These are phyloP conservation scores for Claviceps sp. DNA, from an alignment of 2,329 filamentous ascomycete genomes.

Conservation along the genomic window DNA sequence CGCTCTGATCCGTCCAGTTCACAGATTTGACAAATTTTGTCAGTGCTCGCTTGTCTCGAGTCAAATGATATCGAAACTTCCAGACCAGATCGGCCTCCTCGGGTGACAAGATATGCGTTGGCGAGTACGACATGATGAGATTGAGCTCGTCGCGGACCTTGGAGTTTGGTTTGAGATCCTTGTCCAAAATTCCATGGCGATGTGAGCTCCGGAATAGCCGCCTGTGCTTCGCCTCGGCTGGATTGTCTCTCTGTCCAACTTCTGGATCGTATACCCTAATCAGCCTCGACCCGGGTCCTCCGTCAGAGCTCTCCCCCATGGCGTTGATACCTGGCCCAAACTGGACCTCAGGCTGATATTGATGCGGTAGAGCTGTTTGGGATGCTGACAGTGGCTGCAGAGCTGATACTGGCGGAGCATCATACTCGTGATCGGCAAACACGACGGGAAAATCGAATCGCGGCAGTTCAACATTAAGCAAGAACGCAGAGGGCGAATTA, in stretches of 20 bases:
- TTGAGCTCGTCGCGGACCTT: conserved; percentile 93
- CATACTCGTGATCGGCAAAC: conserved; percentile 88
- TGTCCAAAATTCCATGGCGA: conserved; percentile 84
- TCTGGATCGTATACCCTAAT: conserved; percentile 90
- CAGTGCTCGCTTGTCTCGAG: conserved; percentile 78
- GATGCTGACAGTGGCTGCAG: conserved; percentile 45
- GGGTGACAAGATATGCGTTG: conserved; percentile 72
- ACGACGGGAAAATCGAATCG: conserved; percentile 93
- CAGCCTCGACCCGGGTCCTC: conserved; percentile 43
- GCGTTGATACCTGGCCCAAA: conserved; percentile 81
- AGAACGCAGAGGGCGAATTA: conserved; percentile 49
- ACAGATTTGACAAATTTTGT: conserved; percentile 98
- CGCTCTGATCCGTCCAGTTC: conserved; percentile 76
- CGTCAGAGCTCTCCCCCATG: conserved; percentile 36
- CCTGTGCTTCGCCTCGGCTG: conserved; percentile 88
- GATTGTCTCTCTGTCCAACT: conserved; percentile 78
- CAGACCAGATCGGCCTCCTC: conserved; percentile 95
- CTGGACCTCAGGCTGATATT: conserved; percentile 78
- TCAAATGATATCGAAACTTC: conserved; percentile 93
- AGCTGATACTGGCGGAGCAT: conserved; percentile 67
- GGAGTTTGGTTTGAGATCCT: conserved; percentile 89
- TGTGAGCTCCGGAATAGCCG: conserved; percentile 79
- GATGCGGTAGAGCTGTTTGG: conserved; percentile 56
- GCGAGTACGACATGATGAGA: conserved; percentile 79
- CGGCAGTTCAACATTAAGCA: conserved; percentile 80